Percentiles rank a stretch among this genome's conserved stretches.
Conservation (phyloP, 441 rosid genomes). For the Croton laevigatus region DNA sequence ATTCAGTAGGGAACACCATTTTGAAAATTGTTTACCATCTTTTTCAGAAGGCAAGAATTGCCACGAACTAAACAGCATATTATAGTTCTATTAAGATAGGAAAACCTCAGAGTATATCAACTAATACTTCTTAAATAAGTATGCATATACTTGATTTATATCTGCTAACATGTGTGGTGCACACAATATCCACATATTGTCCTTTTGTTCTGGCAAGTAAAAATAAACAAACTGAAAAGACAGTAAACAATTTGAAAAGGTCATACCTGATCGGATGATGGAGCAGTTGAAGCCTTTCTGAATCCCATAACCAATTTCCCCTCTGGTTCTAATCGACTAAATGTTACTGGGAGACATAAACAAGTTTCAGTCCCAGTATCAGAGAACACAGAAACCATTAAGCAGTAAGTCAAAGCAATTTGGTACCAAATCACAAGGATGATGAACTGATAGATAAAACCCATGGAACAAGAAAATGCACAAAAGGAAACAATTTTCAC, state of each 20-base stretch:
- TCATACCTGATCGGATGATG: constrained; percentile 79
- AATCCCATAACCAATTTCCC: constrained; percentile 95
- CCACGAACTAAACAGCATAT: not conserved
- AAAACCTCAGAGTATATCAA: not conserved
- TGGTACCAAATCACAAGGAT: constrained; percentile 19
- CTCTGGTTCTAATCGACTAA: constrained; percentile 93
- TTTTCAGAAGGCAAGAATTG: not conserved
- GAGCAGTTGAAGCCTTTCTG: constrained; percentile 76
- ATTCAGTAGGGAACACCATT: not conserved
- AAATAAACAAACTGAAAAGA: constrained; percentile 8
- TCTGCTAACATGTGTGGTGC: not conserved
- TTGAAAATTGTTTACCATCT: not conserved
- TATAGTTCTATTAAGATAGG: not conserved
- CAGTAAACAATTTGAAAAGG: constrained; percentile 21
- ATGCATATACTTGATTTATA: not conserved
- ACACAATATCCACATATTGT: not conserved
- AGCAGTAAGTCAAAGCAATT: constrained; percentile 14
- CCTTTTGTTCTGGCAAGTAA: not conserved
- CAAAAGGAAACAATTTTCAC: constrained; percentile 3
- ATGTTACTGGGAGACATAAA: constrained; percentile 66
- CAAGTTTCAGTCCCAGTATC: constrained; percentile 34
- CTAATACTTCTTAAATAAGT: not conserved
- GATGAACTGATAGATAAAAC: constrained; percentile 12
- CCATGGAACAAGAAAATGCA: constrained; percentile 16
- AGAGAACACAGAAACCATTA: constrained; percentile 21